phyloP scores from a whole-genome alignment of 1,284 basidiomycete species.

The Moesziomyces parantarcticus region DNA sequence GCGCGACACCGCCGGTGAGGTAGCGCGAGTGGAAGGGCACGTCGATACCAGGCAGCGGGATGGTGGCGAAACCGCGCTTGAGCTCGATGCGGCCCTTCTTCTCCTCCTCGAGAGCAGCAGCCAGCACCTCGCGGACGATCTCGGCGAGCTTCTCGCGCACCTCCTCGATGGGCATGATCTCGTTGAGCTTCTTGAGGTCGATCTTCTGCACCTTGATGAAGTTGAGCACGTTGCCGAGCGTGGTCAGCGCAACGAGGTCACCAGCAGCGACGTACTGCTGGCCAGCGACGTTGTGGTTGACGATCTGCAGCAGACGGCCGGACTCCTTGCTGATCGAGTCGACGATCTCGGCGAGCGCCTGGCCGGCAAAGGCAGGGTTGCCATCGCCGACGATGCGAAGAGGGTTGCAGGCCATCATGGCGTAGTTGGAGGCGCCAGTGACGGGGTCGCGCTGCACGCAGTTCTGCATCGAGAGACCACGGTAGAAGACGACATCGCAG shows the following conservation, averaged over 20 bases:
- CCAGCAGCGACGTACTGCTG: slow-evolving; percentile 83
- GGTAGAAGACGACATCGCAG: slow-evolving; percentile 98
- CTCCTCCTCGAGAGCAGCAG: slow-evolving; percentile 78
- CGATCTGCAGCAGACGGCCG: slow-evolving; percentile 88
- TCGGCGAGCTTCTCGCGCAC: slow-evolving; percentile 91
- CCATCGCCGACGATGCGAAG: slow-evolving; percentile 77
- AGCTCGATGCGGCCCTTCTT: slow-evolving; percentile 91
- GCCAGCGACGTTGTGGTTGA: slow-evolving; percentile 88
- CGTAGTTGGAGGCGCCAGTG: slow-evolving; percentile 73
- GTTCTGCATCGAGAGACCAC: slow-evolving; percentile 91
- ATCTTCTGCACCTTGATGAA: slow-evolving; percentile 96
- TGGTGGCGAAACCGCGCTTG: slow-evolving; percentile 85
- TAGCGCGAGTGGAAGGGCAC: slow-evolving; percentile 99
- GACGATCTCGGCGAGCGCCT: slow-evolving; percentile 88
- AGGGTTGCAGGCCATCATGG: slow-evolving; percentile 98
- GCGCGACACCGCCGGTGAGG: slow-evolving; percentile 93
- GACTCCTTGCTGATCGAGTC: slow-evolving; percentile 74
- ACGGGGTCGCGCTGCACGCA: slow-evolving; percentile 52
- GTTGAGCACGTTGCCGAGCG: slow-evolving; percentile 94
- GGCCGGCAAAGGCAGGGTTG: slow-evolving; percentile 78
- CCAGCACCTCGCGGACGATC: slow-evolving; percentile 86
- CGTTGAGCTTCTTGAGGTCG: slow-evolving; percentile 88
- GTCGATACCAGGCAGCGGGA: slow-evolving; percentile 83
- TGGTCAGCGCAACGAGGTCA: slow-evolving; percentile 90
- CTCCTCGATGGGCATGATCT: slow-evolving; percentile 83